A percentile compares a stretch with the other conserved stretches of the same genome.
phyloP scores from a whole-genome alignment of 768 basidiomycete species.

The Macrolepiota dolichaula region DNA sequence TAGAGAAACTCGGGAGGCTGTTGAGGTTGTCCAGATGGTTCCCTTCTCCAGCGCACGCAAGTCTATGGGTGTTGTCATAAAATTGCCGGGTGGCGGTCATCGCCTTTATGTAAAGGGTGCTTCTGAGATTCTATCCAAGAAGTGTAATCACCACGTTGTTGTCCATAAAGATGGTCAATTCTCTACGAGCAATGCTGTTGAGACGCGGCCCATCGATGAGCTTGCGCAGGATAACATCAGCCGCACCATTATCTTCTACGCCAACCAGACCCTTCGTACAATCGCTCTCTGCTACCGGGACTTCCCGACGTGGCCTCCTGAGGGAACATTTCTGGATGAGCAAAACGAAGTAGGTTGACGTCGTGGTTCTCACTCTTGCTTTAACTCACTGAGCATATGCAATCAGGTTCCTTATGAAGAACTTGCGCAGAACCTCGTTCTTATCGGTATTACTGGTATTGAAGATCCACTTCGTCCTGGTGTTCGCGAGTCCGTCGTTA shows the following conservation, averaged over 20 bases:
- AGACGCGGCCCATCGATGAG: conserved; percentile 60
- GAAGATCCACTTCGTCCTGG: conserved; percentile 93
- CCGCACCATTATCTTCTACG: conserved; percentile 96
- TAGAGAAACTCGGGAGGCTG: conserved; percentile 57
- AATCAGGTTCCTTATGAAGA: conserved; percentile 63
- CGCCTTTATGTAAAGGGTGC: conserved; percentile 91
- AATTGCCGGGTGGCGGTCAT: conserved; percentile 45
- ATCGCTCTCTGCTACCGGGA: conserved; percentile 94
- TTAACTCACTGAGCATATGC: conserved; percentile 11
- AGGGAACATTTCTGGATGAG: conserved; percentile 32
- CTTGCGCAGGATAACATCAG: conserved; percentile 78
- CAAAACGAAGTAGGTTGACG: conserved; percentile 47
- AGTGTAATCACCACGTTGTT: conserved; percentile 70
- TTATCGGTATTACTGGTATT: conserved; percentile 91
- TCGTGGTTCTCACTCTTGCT: conserved; percentile 2
- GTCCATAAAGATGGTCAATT: conserved; percentile 39
- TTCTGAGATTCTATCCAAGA: conserved; percentile 85
- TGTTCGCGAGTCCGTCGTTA: conserved; percentile 83
- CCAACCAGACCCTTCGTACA: conserved; percentile 92
- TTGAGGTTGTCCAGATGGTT: conserved; percentile 75
- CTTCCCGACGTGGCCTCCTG: conserved; percentile 82
- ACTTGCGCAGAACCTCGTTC: conserved; percentile 69
- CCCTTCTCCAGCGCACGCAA: conserved; percentile 94
- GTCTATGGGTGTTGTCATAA: conserved; percentile 89
- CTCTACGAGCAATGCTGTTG: conserved; percentile 31